These are phyloP conservation scores for Gaeumannomyces tritici DNA, from an alignment of 2,329 filamentous ascomycete species.

Conservation along the genomic window DNA sequence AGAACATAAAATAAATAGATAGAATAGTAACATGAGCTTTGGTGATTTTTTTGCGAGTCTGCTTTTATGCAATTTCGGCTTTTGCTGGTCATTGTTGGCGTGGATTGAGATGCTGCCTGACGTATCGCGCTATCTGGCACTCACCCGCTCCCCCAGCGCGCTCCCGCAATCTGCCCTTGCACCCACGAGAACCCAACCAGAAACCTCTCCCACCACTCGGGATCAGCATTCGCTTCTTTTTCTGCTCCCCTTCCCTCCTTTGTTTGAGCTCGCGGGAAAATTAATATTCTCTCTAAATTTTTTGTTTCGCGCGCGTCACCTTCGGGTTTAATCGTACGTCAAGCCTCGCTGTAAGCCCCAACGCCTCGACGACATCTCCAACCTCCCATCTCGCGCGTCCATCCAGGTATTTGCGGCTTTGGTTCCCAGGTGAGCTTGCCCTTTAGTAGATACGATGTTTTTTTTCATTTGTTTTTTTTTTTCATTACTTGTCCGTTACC, in stretches of 20 bases:
- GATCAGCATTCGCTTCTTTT: neutral
- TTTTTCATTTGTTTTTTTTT: neutral
- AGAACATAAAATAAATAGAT: neutral
- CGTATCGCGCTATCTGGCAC: neutral
- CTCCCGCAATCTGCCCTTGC: neutral
- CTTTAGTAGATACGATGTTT: neutral
- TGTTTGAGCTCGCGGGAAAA: too few species aligned
- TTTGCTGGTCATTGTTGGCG: neutral
- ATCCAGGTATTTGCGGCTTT: too few species aligned
- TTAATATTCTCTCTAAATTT: neutral
- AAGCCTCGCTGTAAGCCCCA: neutral
- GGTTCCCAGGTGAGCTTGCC: neutral
- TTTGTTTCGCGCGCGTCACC: neutral
- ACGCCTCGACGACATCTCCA: neutral
- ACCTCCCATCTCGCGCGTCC: neutral
- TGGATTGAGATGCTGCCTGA: neutral
- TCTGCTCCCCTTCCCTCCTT: too few species aligned
- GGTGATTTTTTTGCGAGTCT: neutral
- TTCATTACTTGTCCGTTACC: neutral
- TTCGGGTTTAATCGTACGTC: neutral
- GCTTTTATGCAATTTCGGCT: neutral
- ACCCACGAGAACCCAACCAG: neutral
- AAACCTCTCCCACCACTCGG: neutral
- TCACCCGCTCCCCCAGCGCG: neutral
- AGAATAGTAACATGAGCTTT: neutral